Evolutionary conservation across 2,329 filamentous ascomycete genomes (phyloP).

Genomic region (Alternaria longipes): DNA sequence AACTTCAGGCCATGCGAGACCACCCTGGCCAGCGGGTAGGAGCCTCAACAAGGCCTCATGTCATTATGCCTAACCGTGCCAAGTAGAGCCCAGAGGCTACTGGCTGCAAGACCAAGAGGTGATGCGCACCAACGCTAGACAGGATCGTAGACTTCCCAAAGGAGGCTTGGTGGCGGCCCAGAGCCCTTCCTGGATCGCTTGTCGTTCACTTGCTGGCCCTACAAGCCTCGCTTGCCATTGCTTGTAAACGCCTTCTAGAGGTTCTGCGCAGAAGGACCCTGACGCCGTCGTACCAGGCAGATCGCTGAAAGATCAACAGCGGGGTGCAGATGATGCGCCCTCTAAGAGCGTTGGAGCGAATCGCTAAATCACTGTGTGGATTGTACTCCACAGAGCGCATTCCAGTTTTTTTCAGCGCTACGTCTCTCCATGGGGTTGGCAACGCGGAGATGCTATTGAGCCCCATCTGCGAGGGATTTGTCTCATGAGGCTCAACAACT

Average conservation of each 20-base stretch:
- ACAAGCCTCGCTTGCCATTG: constrained; percentile 11
- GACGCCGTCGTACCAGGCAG: constrained; percentile 1
- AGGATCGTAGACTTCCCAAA: constrained; percentile 9
- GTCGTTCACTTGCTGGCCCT: constrained; percentile 2
- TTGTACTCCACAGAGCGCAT: constrained; percentile 8
- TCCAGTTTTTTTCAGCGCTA: constrained; percentile 19
- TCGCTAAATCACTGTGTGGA: constrained; percentile 1
- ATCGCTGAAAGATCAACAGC: constrained; percentile 13
- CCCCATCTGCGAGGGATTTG: constrained; percentile 20
- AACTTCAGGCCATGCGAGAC: constrained; percentile 17
- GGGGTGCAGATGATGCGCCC: constrained; percentile 5
- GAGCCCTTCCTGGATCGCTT: neutral
- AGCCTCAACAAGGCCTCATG: constrained; percentile 25
- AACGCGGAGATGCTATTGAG: constrained; percentile 35
- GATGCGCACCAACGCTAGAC: constrained; percentile 16
- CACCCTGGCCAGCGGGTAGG: constrained; percentile 14
- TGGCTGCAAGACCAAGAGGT: constrained; percentile 14
- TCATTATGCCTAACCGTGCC: constrained; percentile 16
- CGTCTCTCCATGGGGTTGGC: constrained; percentile 36
- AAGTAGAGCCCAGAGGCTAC: constrained; percentile 17
- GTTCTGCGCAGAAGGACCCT: constrained; percentile 4
- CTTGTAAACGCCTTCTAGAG: constrained; percentile 11
- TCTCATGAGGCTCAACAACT: constrained; percentile 40
- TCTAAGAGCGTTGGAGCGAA: neutral
- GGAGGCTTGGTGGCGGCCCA: constrained; percentile 10